Conservation (phyloP, 495 filamentous ascomycete species). For the Tuber borchii region DNA sequence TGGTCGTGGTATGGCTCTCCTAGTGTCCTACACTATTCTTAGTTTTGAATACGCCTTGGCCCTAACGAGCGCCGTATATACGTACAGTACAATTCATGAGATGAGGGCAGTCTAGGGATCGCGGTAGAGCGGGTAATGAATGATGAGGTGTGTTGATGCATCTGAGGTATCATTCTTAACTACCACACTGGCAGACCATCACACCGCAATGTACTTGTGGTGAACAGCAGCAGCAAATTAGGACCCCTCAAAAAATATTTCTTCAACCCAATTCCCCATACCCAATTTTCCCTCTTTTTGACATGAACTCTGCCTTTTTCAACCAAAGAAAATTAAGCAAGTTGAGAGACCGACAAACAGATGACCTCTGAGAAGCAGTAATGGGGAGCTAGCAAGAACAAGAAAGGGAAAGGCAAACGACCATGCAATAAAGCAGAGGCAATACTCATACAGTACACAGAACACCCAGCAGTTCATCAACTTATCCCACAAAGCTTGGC, state of each 20-base stretch:
- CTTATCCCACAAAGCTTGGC: not conserved
- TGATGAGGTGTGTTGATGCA: not conserved
- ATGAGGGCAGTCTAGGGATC: not conserved
- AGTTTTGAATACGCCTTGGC: not conserved
- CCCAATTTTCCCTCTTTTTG: not conserved
- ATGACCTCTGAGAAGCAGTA: not conserved
- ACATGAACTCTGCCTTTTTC: not conserved
- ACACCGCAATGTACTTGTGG: not conserved
- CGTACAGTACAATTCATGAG: not conserved
- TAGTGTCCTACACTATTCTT: not conserved
- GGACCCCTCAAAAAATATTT: not conserved
- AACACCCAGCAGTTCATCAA: not conserved
- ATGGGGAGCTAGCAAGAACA: not conserved
- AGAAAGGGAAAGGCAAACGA: not conserved
- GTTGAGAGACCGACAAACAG: not conserved
- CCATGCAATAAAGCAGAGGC: not conserved
- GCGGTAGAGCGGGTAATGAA: not conserved
- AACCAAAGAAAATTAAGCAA: not conserved
- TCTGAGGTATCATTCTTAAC: not conserved
- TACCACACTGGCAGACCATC: not conserved
- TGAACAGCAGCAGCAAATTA: not conserved
- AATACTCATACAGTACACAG: not conserved
- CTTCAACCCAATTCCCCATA: not conserved
- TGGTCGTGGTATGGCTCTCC: too few relatives aligned
- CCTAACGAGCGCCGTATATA: not conserved